Conservation (phyloP, 2,329 filamentous ascomycete species). For the Neurospora sp. region DNA sequence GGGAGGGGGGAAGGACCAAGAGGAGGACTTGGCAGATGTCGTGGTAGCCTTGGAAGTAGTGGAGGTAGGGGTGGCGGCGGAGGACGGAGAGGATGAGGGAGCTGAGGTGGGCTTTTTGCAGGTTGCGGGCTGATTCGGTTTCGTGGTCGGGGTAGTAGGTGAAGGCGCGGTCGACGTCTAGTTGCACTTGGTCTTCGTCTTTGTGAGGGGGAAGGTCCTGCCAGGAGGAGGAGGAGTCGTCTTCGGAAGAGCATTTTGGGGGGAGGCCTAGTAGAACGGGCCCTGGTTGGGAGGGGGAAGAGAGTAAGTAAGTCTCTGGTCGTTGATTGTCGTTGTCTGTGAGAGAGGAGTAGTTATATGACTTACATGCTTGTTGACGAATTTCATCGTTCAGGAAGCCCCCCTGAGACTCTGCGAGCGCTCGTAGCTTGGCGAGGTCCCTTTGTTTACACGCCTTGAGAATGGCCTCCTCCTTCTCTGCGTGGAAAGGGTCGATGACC, state of each 20-base stretch:
- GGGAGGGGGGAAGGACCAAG: conserved; percentile 61
- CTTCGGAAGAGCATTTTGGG: conserved; percentile 15
- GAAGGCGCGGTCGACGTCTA: conserved; percentile 94
- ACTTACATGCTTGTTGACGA: conserved; percentile 67
- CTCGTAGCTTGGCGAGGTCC: conserved; percentile 46
- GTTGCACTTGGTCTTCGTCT: conserved; percentile 82
- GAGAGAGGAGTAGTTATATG: no score
- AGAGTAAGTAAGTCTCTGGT: conserved; percentile 3
- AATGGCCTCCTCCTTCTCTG: conserved; percentile 36
- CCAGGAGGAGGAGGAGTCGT: conserved; percentile 35
- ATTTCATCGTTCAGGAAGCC: conserved; percentile 58
- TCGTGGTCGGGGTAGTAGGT: conserved; percentile 82
- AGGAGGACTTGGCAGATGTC: conserved; percentile 96
- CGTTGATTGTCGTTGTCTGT: not conserved
- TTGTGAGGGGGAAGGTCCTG: conserved; percentile 59
- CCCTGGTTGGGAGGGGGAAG: conserved; percentile 35
- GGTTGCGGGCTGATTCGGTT: conserved; percentile 56
- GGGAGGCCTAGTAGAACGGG: conserved; percentile 44
- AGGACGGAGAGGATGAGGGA: conserved; percentile 72
- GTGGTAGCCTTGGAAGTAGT: conserved; percentile 98
- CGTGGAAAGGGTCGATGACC: conserved; percentile 1
- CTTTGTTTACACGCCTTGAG: conserved; percentile 48
- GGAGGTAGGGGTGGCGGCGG: conserved; percentile 70
- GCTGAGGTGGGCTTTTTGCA: conserved; percentile 67
- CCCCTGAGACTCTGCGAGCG: conserved; percentile 51